Percentiles rank a stretch among this genome's conserved stretches.
Conservation (phyloP, 129 eudicot genomes). For the Mikania micrantha region DNA sequence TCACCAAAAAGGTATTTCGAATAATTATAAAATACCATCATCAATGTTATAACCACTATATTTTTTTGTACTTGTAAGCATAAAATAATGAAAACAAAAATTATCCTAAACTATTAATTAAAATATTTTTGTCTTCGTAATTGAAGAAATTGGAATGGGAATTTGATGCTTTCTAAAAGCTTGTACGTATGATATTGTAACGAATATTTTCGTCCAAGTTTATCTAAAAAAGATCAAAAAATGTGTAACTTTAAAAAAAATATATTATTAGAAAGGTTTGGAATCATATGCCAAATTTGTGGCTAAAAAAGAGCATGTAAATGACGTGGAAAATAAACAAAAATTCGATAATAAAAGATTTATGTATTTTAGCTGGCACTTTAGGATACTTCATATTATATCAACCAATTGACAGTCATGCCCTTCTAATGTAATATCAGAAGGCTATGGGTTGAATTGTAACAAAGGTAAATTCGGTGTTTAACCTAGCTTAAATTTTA, state of each 20-base stretch:
- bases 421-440: background rate
- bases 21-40: no score
- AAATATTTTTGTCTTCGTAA: background rate
- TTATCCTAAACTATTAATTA: background rate
- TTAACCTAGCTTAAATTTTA: no score
- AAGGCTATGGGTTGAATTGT: background rate
- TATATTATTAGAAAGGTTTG: background rate
- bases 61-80: background rate
- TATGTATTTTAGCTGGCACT: background rate
- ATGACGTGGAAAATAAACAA: no score
- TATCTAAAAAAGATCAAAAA: background rate
- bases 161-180: constrained; percentile 15
- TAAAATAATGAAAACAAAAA: background rate
- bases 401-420: background rate
- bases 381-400: background rate
- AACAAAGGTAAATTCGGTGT: no score
- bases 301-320: constrained; percentile 5
- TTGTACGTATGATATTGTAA: constrained; percentile 4
- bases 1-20: no score
- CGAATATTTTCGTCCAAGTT: background rate
- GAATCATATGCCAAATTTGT: constrained; percentile 26
- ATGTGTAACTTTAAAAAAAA: background rate
- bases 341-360: no score
- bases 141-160: background rate
- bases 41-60: background rate